Conservation (phyloP, 2,329 filamentous ascomycete genomes). For the Penicillium frequentans region DNA sequence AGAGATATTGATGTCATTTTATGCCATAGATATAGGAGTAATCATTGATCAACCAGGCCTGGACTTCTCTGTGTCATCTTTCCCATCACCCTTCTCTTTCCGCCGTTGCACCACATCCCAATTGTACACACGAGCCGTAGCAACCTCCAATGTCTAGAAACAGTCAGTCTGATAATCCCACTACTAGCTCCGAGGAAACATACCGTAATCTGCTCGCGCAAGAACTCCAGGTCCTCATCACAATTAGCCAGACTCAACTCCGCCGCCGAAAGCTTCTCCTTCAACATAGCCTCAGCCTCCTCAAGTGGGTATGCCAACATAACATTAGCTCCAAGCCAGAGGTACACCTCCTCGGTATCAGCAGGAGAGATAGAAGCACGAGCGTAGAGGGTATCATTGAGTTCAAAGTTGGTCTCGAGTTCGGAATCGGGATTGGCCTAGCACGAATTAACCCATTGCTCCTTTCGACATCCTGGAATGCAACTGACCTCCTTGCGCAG, state of each 20-base stretch:
- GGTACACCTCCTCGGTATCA: constrained; percentile 76
- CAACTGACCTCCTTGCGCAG: constrained; percentile 65
- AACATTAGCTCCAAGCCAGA: constrained; percentile 98
- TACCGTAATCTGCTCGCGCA: constrained; percentile 95
- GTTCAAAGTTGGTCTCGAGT: constrained; percentile 89
- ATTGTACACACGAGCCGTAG: constrained; percentile 96
- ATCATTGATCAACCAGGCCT: constrained; percentile 26
- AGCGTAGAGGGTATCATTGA: constrained; percentile 93
- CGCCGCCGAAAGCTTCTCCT: constrained; percentile 74
- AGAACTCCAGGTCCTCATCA: constrained; percentile 93
- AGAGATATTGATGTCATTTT: background rate
- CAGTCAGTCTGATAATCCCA: constrained; percentile 3
- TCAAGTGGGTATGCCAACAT: constrained; percentile 93
- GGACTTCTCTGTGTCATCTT: constrained; percentile 54
- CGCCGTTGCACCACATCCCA: constrained; percentile 97
- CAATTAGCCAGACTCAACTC: constrained; percentile 81
- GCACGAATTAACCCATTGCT: background rate
- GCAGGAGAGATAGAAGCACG: constrained; percentile 80
- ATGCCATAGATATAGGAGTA: background rate
- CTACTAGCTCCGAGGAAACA: constrained; percentile 28
- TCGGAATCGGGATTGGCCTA: constrained; percentile 49
- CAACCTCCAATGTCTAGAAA: constrained; percentile 88
- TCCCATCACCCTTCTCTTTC: constrained; percentile 71
- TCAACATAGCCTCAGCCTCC: constrained; percentile 78
- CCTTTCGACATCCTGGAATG: background rate